phyloP scores from a whole-genome alignment of 306 rosid genomes.

The Pyrus pyrifolia region DNA sequence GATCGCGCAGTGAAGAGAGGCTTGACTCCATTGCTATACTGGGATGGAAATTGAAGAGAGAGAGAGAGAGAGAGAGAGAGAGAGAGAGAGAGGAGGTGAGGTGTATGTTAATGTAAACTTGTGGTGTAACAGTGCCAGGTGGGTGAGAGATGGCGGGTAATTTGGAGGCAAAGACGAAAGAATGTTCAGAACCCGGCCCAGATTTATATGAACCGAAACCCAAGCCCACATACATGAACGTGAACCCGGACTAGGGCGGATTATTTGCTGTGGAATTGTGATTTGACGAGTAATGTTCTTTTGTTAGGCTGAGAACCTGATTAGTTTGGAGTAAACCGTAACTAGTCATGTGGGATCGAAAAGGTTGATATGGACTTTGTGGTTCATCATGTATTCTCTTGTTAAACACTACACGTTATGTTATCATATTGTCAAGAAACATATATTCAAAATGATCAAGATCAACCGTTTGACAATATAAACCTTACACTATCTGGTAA shows the following conservation, averaged over 20 bases:
- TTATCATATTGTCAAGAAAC: background rate
- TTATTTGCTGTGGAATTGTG: too few relatives aligned
- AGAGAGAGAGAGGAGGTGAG: background rate
- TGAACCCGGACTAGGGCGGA: background rate
- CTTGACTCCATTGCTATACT: conserved; percentile 31
- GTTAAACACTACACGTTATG: background rate
- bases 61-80: too few relatives aligned
- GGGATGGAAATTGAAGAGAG: background rate
- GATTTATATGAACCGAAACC: background rate
- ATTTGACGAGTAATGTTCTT: background rate
- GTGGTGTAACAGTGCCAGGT: background rate
- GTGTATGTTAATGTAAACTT: background rate
- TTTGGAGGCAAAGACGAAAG: background rate
- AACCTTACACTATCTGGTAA: background rate
- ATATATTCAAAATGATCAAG: background rate
- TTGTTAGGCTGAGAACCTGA: background rate
- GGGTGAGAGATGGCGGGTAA: background rate
- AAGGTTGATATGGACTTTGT: background rate
- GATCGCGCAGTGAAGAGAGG: conserved; percentile 15
- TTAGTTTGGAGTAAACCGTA: too few relatives aligned
- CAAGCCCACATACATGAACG: background rate
- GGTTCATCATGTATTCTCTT: background rate
- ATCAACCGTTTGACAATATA: background rate
- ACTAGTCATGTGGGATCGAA: background rate
- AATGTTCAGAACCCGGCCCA: background rate